Percentiles rank a stretch among this genome's conserved stretches.
Conservation (phyloP, 108 stramenopile species). For the Skeletonema potamos region DNA sequence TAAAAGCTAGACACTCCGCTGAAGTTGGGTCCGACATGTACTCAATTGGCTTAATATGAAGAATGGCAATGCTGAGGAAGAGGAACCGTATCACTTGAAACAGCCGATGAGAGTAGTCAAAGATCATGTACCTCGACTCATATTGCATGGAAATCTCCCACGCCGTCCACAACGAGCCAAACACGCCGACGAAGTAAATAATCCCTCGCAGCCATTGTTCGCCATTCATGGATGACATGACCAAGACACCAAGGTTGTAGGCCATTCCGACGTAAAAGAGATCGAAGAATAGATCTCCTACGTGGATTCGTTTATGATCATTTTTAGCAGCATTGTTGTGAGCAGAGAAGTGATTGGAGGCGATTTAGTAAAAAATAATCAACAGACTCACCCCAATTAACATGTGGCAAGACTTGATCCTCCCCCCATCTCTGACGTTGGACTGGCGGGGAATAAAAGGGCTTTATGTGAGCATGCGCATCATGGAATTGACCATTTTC, state of each 20-base stretch:
- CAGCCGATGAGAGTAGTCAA: conserved; percentile 30
- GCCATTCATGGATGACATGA: conserved; percentile 9
- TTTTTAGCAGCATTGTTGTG: neutral
- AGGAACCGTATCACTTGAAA: conserved; percentile 17
- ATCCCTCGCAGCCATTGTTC: conserved; percentile 24
- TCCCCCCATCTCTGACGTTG: conserved; percentile 60
- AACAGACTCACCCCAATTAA: conserved; percentile 50
- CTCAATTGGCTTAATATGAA: conserved; percentile 24
- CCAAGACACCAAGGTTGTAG: conserved; percentile 47
- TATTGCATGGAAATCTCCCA: conserved; percentile 39
- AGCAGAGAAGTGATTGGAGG: neutral
- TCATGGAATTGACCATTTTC: conserved; percentile 16
- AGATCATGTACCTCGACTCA: conserved; percentile 9
- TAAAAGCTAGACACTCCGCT: conserved; percentile 2
- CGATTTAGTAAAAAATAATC: neutral
- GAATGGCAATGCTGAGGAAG: conserved; percentile 18
- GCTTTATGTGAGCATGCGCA: neutral
- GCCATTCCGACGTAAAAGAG: conserved; percentile 66
- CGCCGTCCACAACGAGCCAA: conserved; percentile 29
- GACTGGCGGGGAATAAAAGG: conserved; percentile 43
- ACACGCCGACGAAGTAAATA: conserved; percentile 48
- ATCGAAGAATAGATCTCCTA: conserved; percentile 73
- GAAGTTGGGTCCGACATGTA: conserved; percentile 16
- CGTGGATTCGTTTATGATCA: conserved; percentile 28
- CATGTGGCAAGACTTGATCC: conserved; percentile 41